phyloP scores from a whole-genome alignment of 305 asterid species.

The Solanum chacoense region DNA sequence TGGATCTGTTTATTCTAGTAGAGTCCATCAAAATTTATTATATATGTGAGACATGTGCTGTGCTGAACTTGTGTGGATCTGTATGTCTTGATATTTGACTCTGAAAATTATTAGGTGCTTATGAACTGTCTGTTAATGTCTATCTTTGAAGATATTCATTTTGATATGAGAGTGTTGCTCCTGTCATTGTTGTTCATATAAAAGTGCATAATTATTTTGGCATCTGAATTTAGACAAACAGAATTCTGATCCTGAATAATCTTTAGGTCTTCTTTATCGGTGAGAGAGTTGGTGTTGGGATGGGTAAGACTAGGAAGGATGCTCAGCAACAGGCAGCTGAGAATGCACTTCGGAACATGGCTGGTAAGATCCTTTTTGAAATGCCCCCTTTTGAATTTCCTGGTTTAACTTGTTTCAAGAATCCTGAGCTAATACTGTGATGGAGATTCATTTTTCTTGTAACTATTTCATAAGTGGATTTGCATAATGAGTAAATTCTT shows the following conservation, averaged over 20 bases:
- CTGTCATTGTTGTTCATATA: not conserved
- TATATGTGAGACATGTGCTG: not conserved
- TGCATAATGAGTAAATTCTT: not conserved
- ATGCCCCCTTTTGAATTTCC: not conserved
- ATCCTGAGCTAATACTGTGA: not conserved
- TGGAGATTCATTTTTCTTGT: not conserved
- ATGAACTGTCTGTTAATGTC: not conserved
- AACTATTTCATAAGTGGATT: not conserved
- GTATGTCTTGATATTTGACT: not conserved
- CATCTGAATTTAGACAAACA: not conserved
- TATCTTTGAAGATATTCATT: not conserved
- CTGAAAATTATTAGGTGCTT: not conserved
- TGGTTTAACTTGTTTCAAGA: not conserved
- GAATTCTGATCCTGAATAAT: not conserved
- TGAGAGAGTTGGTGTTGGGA: conserved; percentile 80
- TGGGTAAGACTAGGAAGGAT: conserved; percentile 92
- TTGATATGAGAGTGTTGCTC: not conserved
- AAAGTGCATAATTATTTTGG: not conserved
- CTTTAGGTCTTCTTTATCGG: conserved; percentile 76
- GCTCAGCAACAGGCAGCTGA: conserved; percentile 99
- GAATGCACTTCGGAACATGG: conserved; percentile 87
- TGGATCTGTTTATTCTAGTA: not conserved
- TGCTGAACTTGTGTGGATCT: not conserved
- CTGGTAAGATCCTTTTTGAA: conserved; percentile 39
- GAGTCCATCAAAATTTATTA: not conserved